Base-by-base conservation (phyloP, 176 grass and related monocot species). In the Aechmea fasciata region DNA sequence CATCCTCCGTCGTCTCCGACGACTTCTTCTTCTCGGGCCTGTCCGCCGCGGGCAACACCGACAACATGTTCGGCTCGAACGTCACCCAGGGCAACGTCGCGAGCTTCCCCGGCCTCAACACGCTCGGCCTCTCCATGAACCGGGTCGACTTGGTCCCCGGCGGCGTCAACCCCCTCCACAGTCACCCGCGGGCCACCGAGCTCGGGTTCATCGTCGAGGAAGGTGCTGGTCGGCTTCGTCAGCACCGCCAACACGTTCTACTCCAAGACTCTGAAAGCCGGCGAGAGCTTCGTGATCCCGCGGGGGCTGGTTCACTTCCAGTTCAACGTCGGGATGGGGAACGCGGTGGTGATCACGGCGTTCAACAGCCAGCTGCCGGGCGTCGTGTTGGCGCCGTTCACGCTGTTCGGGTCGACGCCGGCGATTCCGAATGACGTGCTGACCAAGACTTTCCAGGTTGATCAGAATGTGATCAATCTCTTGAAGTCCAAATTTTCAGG, bases 31-130 rank as follows among this genome's bases (percentile, higher is more conserved):
- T 23, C 22, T 23, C 22, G 22, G 22, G 22, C 22, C 22, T 23
- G 22, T 23, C 22, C 22, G 22, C 22, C 22, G 1, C 22, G 22
- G 22, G 22, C 22, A 23, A 23, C 22, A 23, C 22, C 22, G 1
- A 23, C 22, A 23, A 23, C 22, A 23, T 23, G 22, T 23, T 23
- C 22, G 22, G 22, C 22, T 23, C 22, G 22, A 65, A 15, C 72
- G 14, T 75, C n/a, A 66, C 62, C 61, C 0, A 48, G 10, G 72
- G 61, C 6, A 52, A 75, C 49, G 72, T 75, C 22, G 22, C 18
- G 47, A 75, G 13, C 61, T 75, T 75, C 62, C 61, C 72, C 13
- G 72, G 33, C 11, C 61, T 75, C 72, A 75, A 75, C 72, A 75
- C 72, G 0, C 72, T 75, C 2, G 72, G 72, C 47, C 2, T 75